Base-by-base conservation (phyloP, 139 green algal species). In the Desmodesmus armatus region DNA sequence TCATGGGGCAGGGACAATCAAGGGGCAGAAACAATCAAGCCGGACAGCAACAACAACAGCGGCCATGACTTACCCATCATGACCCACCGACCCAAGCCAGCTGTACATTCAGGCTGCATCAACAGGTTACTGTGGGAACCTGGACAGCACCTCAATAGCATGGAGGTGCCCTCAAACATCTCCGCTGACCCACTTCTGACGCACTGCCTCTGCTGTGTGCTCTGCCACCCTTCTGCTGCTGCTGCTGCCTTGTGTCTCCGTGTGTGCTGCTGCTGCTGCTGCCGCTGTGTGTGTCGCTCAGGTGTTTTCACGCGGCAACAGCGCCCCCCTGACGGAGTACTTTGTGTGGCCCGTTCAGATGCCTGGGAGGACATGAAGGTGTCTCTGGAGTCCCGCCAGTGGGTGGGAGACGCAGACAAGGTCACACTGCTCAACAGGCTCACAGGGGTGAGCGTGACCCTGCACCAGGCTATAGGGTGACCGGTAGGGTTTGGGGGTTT, bases 261-360 rank as follows among this genome's bases (percentile, higher is more conserved):
- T 1, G 23, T 37, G 33, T 51, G 47, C 27, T 70, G 23, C 51
- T 43, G 77, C 31, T 25, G 31, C 27, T 11, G 23, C 25, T 66
- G 63, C 5, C 25, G 9, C 35, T 31, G 60, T n/a, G n/a, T 47
- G 31, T 71, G 31, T 33, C 13, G 21, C 47, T 13, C 78, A 85
- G 62, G 41, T 86, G 31, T 86, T 82, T 21, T 73, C 69, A 31
- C 90, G 91, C 78, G 93, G 88, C 19, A 89, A 94, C 85, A 88
- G 89, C 43, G 91, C 83, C 70, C 96, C 96, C 9, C 87, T 98
- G 31, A 98, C 96, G 19, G 94, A 98, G 87, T 98, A 96, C 91
- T 98, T 96, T 87, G 93, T 98, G 85, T 98, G 96, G 95, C 96
- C 96, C 88, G 92, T 33, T 94, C 95, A 81, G 96, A 99, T 77